These are phyloP conservation scores for Prunus armeniaca DNA, from an alignment of 306 rosid species.

Conservation along the genomic window DNA sequence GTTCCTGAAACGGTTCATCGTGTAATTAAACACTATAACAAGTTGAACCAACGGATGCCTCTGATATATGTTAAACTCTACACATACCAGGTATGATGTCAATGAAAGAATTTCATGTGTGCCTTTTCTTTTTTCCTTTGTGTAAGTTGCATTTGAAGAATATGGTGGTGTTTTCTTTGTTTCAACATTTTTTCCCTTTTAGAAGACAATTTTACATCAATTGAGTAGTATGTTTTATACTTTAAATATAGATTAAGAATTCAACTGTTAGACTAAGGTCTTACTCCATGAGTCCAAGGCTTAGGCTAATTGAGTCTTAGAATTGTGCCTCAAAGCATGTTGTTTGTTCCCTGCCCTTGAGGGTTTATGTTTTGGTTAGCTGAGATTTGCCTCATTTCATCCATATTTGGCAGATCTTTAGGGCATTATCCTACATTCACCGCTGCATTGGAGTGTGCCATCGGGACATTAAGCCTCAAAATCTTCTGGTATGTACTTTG, in stretches of 20 bases:
- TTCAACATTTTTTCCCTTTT: background rate
- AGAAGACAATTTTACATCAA: background rate
- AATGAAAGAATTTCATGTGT: conserved; percentile 1
- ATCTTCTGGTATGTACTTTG: conserved; percentile 63
- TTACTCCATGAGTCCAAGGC: background rate
- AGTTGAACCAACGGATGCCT: conserved; percentile 93
- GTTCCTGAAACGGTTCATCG: conserved; percentile 98
- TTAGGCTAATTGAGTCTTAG: background rate
- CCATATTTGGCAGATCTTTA: conserved; percentile 65
- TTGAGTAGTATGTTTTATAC: background rate
- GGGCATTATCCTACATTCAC: conserved; percentile 88
- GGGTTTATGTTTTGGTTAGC: background rate
- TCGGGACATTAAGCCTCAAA: conserved; percentile 96
- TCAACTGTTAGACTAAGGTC: background rate
- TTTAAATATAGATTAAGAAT: background rate
- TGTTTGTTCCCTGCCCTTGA: background rate
- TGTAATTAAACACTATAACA: conserved; percentile 96
- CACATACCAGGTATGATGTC: conserved; percentile 70
- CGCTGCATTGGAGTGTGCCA: conserved; percentile 97
- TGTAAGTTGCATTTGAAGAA: background rate
- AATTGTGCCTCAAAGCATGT: background rate
- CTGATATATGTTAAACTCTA: conserved; percentile 85
- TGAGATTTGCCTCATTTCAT: conserved; percentile 8
- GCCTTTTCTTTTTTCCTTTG: background rate
- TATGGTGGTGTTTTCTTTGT: background rate